A percentile compares a stretch with the other conserved stretches of the same genome.
Evolutionary conservation across 2,329 filamentous ascomycete species (phyloP).

Genomic region (Xylaria arbuscula): DNA sequence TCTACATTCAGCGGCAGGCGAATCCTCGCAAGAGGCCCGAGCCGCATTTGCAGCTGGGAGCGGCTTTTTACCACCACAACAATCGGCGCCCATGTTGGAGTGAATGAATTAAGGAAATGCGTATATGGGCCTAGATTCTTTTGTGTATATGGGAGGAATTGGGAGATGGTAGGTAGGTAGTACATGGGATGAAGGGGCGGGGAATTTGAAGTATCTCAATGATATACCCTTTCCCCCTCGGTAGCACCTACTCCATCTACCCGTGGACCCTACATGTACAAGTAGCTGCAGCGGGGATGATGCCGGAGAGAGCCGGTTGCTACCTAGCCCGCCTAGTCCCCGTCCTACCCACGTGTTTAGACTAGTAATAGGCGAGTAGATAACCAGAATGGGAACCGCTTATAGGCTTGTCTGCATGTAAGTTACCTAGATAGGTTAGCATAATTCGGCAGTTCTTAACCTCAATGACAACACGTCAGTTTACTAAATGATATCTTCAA

Average conservation of each 20-base stretch:
- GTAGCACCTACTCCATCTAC: not conserved
- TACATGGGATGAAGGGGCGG: not conserved
- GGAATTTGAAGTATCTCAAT: not conserved
- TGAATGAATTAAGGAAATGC: not conserved
- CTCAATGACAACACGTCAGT: no score
- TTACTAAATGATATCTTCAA: no score
- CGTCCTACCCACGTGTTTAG: no score
- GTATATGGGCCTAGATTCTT: not conserved
- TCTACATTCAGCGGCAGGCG: not conserved
- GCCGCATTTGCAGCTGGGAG: not conserved
- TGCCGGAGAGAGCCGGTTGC: not conserved
- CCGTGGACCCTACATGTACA: no score
- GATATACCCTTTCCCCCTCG: not conserved
- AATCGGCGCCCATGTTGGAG: constrained; percentile 35
- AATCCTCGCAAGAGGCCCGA: constrained; percentile 5
- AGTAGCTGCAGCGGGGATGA: not conserved
- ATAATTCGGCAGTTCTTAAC: no score
- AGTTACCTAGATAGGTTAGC: no score
- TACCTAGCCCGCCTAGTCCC: not conserved
- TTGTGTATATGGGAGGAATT: constrained; percentile 1
- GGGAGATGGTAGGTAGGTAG: not conserved
- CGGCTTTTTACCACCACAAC: constrained; percentile 29
- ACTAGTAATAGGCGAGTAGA: no score
- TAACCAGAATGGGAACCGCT: no score
- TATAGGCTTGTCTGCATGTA: no score